Evolutionary conservation across 805 yeast species (phyloP).

Genomic region (Wickerhamomyces subpelliculosus): DNA sequence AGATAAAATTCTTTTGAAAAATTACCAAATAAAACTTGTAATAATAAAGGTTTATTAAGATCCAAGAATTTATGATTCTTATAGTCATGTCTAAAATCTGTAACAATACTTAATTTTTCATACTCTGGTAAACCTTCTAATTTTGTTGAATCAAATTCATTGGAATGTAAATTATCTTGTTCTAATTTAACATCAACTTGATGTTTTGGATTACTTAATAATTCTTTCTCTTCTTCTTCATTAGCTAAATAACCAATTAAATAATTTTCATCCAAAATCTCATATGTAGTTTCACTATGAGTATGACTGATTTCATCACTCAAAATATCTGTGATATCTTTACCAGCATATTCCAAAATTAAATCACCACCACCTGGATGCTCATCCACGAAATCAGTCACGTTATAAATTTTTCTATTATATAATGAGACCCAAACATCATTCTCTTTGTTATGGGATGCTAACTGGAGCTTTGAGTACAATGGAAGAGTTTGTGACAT

Average conservation of each 20-base stretch:
- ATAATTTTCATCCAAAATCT: constrained; percentile 74
- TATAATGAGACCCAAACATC: constrained; percentile 81
- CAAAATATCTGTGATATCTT: constrained; percentile 77
- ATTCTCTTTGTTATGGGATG: constrained; percentile 38
- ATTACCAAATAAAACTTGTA: constrained; percentile 70
- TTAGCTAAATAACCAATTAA: constrained; percentile 82
- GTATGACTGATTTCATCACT: constrained; percentile 66
- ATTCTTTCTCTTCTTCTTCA: constrained; percentile 64
- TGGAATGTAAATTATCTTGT: constrained; percentile 28
- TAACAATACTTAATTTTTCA: constrained; percentile 65
- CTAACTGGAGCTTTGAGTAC: constrained; percentile 45
- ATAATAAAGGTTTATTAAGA: constrained; percentile 69
- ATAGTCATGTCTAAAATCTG: constrained; percentile 69
- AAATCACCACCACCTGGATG: constrained; percentile 85
- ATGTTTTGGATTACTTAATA: constrained; percentile 53
- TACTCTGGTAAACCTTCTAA: constrained; percentile 66
- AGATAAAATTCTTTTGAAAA: constrained; percentile 86
- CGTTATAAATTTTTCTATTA: constrained; percentile 77
- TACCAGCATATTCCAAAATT: constrained; percentile 70
- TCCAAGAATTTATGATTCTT: constrained; percentile 81
- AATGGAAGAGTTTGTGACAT: constrained; percentile 46
- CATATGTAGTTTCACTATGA: constrained; percentile 82
- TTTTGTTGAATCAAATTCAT: constrained; percentile 42
- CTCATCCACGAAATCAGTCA: constrained; percentile 49
- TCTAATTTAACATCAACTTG: constrained; percentile 51